Evolutionary conservation across 2,329 filamentous ascomycete genomes (phyloP), one percentile per base, ranked within the genome.

Genomic region (Fusarium sp.): DNA sequence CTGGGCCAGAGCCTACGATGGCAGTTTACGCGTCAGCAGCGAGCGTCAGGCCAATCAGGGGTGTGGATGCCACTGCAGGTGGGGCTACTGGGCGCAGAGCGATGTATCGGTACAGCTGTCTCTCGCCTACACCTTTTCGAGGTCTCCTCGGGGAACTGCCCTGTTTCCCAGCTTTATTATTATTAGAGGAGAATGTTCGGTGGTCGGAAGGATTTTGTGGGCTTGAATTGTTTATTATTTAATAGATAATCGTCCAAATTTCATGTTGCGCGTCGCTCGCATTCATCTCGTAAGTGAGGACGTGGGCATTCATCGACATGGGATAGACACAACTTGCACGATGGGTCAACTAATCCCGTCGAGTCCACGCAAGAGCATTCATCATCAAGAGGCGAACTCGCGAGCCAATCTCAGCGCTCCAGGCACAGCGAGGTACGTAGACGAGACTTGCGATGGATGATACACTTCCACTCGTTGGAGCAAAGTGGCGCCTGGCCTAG

Each of bases 11-110:
- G 64, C 65, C 65, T 67, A 61, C 62, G 66, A 72, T 70, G 70
- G 66, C 70, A 74, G 73, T 75, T 75, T 76, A 76, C 74, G 74
- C 74, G 74, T 76, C 74, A 76, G 74, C 74, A 69, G 67, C 62
- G 61, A 64, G 56, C 46, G 53, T 47, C 41, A 57, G 54, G 41
- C 74, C 74, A 76, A 76, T 76, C 59, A 73, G 26, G 19, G 61
- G 38, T 25, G 28, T 46, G 47, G 28, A 41, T 42, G 48, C 32
- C 29, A 53, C 46, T 49, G 34, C 31, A 53, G 59, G 70, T 60
- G 67, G 69, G 65, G 52, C 58, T 41, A 38, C 61, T 70, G 65
- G 67, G 68, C 61, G 69, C 70, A 70, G 61, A 65, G 52, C 49
- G 28, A 61, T 52, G 70, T 72, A 72, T 61, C 41, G 55, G 65